Conservation (phyloP, 1,139 yeast genomes). For the Magnusiomyces tetraspermus region DNA sequence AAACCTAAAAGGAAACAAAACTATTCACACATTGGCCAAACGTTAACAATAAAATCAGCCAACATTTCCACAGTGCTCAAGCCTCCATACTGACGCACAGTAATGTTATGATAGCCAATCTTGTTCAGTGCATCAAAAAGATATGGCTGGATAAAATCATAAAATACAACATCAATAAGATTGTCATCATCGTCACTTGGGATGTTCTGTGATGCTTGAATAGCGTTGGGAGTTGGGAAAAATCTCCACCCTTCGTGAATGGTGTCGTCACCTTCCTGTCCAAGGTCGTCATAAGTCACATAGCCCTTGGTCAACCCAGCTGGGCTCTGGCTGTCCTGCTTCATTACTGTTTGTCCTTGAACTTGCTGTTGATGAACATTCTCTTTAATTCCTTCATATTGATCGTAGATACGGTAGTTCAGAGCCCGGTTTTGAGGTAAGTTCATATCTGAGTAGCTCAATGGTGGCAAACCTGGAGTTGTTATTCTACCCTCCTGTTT, state of each 20-base stretch:
- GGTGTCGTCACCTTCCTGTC: constrained; percentile 83
- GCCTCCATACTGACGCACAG: constrained; percentile 18
- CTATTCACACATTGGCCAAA: constrained; percentile 9
- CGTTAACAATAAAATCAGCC: constrained; percentile 7
- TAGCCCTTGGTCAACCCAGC: constrained; percentile 42
- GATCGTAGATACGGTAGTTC: not conserved
- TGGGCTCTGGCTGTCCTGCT: not conserved
- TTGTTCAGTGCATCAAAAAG: constrained; percentile 46
- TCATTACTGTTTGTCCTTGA: not conserved
- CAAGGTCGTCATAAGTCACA: constrained; percentile 74
- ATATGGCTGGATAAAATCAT: constrained; percentile 61
- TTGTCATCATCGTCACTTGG: constrained; percentile 24
- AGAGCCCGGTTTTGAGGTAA: not conserved
- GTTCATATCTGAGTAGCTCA: constrained; percentile 1
- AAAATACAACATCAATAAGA: constrained; percentile 64
- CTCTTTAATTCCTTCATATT: not conserved
- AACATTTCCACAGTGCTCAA: constrained; percentile 23
- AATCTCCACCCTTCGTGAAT: constrained; percentile 53
- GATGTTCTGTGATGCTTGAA: constrained; percentile 40
- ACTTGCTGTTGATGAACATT: too few species aligned
- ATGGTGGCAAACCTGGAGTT: not conserved
- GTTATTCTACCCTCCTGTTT: not conserved
- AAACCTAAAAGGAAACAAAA: too few species aligned
- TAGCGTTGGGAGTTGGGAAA: constrained; percentile 66
- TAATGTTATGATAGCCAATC: constrained; percentile 8